Percentiles rank a stretch among this genome's conserved stretches.
phyloP scores from a whole-genome alignment of 345 rosid species.

The Capsella bursapastoris region DNA sequence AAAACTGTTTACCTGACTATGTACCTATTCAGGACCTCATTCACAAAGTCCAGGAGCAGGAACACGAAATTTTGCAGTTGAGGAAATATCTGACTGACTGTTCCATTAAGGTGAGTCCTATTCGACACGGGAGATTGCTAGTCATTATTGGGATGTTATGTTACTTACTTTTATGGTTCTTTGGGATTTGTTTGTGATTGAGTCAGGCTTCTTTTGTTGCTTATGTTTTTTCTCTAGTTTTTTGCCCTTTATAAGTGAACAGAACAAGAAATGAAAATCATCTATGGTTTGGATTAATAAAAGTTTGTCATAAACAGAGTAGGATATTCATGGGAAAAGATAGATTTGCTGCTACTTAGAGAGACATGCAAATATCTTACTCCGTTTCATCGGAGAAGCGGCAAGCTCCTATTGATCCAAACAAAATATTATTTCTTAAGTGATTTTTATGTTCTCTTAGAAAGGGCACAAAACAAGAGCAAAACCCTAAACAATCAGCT shows the following conservation, averaged over 20 bases:
- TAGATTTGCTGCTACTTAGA: conserved; percentile 29
- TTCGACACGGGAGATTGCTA: conserved; percentile 60
- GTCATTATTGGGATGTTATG: conserved; percentile 25
- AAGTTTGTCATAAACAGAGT: conserved; percentile 20
- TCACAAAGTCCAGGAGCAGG: conserved; percentile 67
- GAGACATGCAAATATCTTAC: conserved; percentile 8
- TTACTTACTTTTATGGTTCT: conserved; percentile 19
- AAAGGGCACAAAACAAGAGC: conserved; percentile 62
- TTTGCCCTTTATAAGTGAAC: conserved; percentile 17
- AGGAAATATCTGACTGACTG: conserved; percentile 75
- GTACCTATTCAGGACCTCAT: conserved; percentile 57
- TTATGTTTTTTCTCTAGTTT: conserved; percentile 14
- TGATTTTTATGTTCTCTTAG: conserved; percentile 4
- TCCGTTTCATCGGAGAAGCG: background rate
- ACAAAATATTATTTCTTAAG: background rate
- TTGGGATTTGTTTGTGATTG: conserved; percentile 11
- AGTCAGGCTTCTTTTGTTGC: conserved; percentile 49
- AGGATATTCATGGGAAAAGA: background rate
- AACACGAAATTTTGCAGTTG: conserved; percentile 79
- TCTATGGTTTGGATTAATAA: conserved; percentile 23
- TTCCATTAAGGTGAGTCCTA: conserved; percentile 74
- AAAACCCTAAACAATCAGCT: conserved; percentile 41
- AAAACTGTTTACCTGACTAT: conserved; percentile 16
- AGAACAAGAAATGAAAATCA: conserved; percentile 15
- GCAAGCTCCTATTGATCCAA: conserved; percentile 20